Conservation (phyloP, 2,329 filamentous ascomycete genomes). For the Colletotrichum tamarilloi region DNA sequence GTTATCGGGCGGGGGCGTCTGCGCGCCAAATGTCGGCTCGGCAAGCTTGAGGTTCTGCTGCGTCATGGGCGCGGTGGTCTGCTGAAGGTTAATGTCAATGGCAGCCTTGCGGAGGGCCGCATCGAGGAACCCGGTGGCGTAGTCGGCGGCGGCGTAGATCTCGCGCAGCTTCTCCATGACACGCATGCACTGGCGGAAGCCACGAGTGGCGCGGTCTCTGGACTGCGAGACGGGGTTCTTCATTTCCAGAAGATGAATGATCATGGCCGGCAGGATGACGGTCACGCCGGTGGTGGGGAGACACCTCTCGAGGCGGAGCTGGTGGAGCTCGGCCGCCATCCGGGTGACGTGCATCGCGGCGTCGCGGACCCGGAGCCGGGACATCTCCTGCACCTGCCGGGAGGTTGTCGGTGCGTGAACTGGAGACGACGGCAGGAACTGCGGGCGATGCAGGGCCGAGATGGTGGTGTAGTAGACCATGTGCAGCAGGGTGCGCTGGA, state of each 20-base stretch:
- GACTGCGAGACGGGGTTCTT: conserved; percentile 81
- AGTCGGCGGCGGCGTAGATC: conserved; percentile 94
- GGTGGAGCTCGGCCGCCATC: conserved; percentile 82
- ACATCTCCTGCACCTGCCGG: conserved; percentile 82
- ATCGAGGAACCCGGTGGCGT: conserved; percentile 94
- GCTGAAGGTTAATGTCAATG: conserved; percentile 68
- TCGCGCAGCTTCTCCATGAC: conserved; percentile 90
- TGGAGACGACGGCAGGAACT: conserved; percentile 83
- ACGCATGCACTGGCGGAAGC: conserved; percentile 92
- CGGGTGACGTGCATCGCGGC: conserved; percentile 87
- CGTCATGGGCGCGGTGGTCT: conserved; percentile 48
- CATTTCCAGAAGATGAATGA: conserved; percentile 93
- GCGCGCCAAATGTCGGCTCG: conserved; percentile 51
- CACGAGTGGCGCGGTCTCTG: conserved; percentile 78
- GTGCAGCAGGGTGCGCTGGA: conserved; percentile 88
- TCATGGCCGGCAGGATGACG: conserved; percentile 90
- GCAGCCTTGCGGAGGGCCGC: conserved; percentile 89
- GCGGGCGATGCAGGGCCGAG: conserved; percentile 90
- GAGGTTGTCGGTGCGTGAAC: conserved; percentile 62
- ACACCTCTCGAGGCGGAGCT: conserved; percentile 78
- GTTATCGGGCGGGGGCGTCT: conserved; percentile 67
- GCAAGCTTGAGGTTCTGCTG: conserved; percentile 42
- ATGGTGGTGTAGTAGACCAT: conserved; percentile 95
- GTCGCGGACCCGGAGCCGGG: conserved; percentile 83
- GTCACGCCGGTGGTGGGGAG: conserved; percentile 92